Evolutionary conservation across 2,329 filamentous ascomycete genomes (phyloP), one percentile per base, ranked within the genome.

Genomic region (Hansfordia pulvinata): DNA sequence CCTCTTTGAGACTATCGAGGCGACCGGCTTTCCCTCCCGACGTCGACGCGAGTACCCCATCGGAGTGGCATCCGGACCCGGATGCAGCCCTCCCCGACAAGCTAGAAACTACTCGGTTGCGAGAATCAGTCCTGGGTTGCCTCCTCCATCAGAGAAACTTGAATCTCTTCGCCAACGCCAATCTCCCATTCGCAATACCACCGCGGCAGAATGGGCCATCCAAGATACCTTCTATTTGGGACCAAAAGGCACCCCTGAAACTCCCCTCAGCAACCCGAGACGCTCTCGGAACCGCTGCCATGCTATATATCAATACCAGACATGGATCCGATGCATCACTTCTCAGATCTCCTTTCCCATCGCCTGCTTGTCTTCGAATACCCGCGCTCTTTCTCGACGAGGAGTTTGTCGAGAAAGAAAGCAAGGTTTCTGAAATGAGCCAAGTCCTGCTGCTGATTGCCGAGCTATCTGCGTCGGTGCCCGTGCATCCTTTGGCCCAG

Each of bases 371-470:
- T 13, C 8, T 20, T 10, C 32, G 41, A 7, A 40, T 38, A 19
- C 41, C 41, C 7, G 35, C 36, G 3, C 18, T 44, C 17, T 37
- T 31, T 15, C 31, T 46, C 3, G 32, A 35, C 33, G 11, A 22
- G 34, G 21, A 23, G 25, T 37, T 29, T 28, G 38, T 35, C 6
- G 36, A 28, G 31, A 37, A 10, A 16, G 18, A 14, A 19, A 25
- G 4, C 23, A 41, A 23, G 20, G 19, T 8, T 18, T 37, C 35
- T 1, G 32, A 44, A 6, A 18, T 45, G 9, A 32, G 40, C 2
- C 30, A 29, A 0, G 41, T 39, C 5, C 20, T 44, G 4, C 17
- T 41, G 1, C 22, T 41, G 2, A 35, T 46, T 28, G 17, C 12
- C 0, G 16, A 23, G 13, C 13, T 33, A 8, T 33, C 23, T 4